A percentile compares a stretch with the other conserved stretches of the same genome.
Evolutionary conservation across 2,329 filamentous ascomycete species (phyloP).

Genomic region (Stagonosporopsis tanaceti): DNA sequence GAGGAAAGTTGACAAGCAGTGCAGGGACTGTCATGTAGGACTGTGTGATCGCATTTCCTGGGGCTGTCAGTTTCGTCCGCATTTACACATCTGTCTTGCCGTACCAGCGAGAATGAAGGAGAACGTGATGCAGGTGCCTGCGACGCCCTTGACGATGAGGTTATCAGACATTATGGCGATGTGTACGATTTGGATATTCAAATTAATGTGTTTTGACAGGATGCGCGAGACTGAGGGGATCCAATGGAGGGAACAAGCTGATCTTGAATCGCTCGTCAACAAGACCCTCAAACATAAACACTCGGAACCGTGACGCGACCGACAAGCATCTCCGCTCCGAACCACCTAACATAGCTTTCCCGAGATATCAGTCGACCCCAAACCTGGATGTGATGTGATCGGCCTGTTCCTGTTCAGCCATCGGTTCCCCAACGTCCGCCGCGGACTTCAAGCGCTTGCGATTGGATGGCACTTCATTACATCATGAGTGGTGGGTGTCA

Average conservation of each 20-base stretch:
- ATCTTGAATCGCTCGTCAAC: constrained; percentile 13
- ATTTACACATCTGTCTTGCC: not conserved
- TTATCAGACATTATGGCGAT: constrained; percentile 42
- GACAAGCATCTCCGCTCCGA: constrained; percentile 18
- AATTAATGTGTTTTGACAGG: not conserved
- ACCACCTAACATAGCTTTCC: constrained; percentile 8
- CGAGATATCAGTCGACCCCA: constrained; percentile 13
- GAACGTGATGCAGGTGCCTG: constrained; percentile 57
- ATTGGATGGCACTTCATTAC: constrained; percentile 13
- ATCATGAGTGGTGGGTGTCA: constrained; percentile 10
- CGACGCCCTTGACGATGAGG: constrained; percentile 49
- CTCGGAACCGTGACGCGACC: constrained; percentile 14
- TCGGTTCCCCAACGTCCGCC: constrained; percentile 22
- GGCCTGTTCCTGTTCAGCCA: constrained; percentile 9
- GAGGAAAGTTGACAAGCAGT: constrained; percentile 57
- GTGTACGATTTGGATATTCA: not conserved
- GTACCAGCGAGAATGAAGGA: constrained; percentile 60
- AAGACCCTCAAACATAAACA: constrained; percentile 14
- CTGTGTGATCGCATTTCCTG: constrained; percentile 62
- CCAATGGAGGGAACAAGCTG: constrained; percentile 1
- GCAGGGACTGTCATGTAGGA: constrained; percentile 62
- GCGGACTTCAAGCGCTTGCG: constrained; percentile 8
- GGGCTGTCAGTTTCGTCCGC: constrained; percentile 3
- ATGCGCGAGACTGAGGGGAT: not conserved
- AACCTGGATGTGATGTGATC: constrained; percentile 8